phyloP scores from a whole-genome alignment of 163 green algal genomes.

The Prototheca stagnorum region DNA sequence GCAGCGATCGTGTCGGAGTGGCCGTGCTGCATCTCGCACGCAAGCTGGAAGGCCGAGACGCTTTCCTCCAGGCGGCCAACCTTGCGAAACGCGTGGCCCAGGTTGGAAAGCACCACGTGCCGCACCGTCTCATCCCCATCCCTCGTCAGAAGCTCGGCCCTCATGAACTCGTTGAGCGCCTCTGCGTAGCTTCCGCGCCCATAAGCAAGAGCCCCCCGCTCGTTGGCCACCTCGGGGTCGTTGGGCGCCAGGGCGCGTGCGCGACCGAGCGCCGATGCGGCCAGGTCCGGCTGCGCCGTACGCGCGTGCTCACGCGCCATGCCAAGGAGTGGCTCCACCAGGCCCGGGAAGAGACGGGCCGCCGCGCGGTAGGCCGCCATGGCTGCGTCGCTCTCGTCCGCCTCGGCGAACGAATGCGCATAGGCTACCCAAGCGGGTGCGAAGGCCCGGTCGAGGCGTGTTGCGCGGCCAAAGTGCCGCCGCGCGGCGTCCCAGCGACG shows the following conservation, averaged over 20 bases:
- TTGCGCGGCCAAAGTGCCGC: slow-evolving; percentile 76
- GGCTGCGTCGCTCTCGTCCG: slow-evolving; percentile 86
- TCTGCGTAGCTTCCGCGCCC: slow-evolving; percentile 36
- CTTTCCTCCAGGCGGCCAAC: slow-evolving; percentile 43
- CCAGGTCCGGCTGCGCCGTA: slow-evolving; percentile 79
- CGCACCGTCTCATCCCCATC: not conserved
- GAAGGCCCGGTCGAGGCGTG: slow-evolving; percentile 56
- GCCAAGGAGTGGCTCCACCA: slow-evolving; percentile 76
- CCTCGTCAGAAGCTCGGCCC: slow-evolving; percentile 40
- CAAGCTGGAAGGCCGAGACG: slow-evolving; percentile 32
- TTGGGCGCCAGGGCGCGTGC: slow-evolving; percentile 53
- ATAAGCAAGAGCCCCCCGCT: slow-evolving; percentile 78
- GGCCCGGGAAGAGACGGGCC: slow-evolving; percentile 73
- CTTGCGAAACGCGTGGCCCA: slow-evolving; percentile 83
- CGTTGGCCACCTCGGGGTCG: slow-evolving; percentile 80
- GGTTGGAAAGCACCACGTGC: slow-evolving; percentile 66
- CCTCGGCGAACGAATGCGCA: slow-evolving; percentile 71
- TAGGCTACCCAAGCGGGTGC: slow-evolving; percentile 87
- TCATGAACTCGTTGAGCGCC: slow-evolving; percentile 33
- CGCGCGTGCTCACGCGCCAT: slow-evolving; percentile 84
- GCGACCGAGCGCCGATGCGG: slow-evolving; percentile 43
- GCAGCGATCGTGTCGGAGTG: slow-evolving; percentile 54
- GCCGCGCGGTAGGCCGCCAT: slow-evolving; percentile 93
- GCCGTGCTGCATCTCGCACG: slow-evolving; percentile 30
- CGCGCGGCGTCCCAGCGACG: slow-evolving; percentile 50